Evolutionary conservation across 768 basidiomycete genomes (phyloP).

Genomic region (Lepiota venenata): DNA sequence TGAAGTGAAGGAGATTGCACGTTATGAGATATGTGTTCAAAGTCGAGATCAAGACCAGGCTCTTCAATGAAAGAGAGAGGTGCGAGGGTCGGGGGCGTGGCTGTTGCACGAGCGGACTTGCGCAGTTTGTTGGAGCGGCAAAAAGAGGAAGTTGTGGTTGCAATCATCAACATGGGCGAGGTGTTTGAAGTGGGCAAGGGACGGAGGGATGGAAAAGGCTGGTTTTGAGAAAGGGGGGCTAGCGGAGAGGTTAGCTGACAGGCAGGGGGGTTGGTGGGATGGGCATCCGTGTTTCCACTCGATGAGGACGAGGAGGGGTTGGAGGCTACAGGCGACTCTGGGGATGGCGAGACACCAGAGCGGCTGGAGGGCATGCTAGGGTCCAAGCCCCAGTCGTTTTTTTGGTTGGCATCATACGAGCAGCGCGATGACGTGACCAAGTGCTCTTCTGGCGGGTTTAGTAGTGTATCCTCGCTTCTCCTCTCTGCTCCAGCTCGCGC

Average conservation of each 20-base stretch:
- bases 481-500: not conserved
- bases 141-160: not conserved
- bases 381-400: not conserved
- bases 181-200: not conserved
- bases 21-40: conserved; percentile 6
- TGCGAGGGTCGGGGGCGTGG: conserved; percentile 3
- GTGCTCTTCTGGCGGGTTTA: not conserved
- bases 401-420: not conserved
- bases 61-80: conserved; percentile 6
- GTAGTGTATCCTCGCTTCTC: no score
- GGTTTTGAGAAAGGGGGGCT: conserved; percentile 1
- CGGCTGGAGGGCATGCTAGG: not conserved
- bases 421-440: not conserved
- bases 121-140: conserved; percentile 7
- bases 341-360: not conserved
- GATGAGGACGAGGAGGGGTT: no score
- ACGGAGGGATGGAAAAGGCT: conserved; percentile 1
- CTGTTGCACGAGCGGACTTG: not conserved
- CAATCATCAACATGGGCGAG: conserved; percentile 4
- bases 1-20: not conserved
- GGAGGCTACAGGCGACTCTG: not conserved
- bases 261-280: not conserved
- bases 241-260: conserved; percentile 3
- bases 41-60: conserved; percentile 3
- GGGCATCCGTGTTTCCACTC: not conserved